Conservation (phyloP, 1,284 basidiomycete species). For the Tilletiopsis washingtonensis region DNA sequence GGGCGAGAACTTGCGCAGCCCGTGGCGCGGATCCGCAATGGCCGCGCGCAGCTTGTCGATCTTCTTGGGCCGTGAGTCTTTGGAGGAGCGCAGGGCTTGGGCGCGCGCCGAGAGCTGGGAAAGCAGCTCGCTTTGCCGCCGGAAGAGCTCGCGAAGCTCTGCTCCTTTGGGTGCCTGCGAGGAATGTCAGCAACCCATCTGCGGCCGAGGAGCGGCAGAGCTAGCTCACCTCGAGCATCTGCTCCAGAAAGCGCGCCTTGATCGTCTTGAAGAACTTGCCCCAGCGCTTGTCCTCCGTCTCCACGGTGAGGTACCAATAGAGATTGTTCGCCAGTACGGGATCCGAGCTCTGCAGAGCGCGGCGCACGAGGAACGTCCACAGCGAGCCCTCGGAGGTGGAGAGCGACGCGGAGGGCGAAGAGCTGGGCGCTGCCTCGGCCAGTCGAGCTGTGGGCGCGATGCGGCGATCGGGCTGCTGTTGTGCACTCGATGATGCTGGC, state of each 20-base stretch:
- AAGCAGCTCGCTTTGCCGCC: constrained; percentile 66
- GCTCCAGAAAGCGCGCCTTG: constrained; percentile 76
- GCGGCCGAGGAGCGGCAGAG: too few relatives aligned
- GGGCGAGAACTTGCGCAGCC: constrained; percentile 46
- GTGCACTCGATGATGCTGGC: neutral
- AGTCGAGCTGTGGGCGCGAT: too few relatives aligned
- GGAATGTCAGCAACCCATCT: too few relatives aligned
- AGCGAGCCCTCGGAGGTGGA: constrained; percentile 17
- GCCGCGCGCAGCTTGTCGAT: constrained; percentile 83
- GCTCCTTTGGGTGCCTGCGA: neutral
- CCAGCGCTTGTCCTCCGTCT: constrained; percentile 69
- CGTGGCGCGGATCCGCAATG: constrained; percentile 75
- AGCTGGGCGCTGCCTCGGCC: neutral
- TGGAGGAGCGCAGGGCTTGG: constrained; percentile 75
- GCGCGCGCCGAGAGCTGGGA: constrained; percentile 73
- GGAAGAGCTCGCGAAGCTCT: constrained; percentile 35
- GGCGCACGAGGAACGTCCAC: constrained; percentile 65
- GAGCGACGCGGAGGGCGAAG: neutral
- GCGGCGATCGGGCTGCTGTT: neutral
- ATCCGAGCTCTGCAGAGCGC: constrained; percentile 62
- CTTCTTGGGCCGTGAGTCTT: constrained; percentile 90
- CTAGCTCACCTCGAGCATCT: constrained; percentile 65
- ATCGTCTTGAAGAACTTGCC: constrained; percentile 88
- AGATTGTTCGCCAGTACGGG: constrained; percentile 78
- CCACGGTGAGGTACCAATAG: constrained; percentile 97